Evolutionary conservation across 768 basidiomycete genomes (phyloP), one percentile per base, ranked within the genome.

Genomic region (Leccinum boreale): DNA sequence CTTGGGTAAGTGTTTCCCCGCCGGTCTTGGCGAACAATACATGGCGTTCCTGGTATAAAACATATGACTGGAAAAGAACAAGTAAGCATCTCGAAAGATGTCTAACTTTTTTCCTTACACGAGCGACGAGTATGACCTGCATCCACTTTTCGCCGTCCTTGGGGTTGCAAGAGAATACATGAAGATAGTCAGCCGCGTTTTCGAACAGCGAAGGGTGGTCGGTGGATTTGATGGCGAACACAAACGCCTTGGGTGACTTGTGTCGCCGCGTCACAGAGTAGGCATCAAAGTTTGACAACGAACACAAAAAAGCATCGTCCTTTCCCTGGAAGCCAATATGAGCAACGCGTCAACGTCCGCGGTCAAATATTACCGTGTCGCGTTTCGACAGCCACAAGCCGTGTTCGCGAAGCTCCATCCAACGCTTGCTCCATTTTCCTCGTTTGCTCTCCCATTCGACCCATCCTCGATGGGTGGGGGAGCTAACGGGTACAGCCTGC

Each of bases 341-440:
- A 57, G 55, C 19, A 64, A 56, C 55, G 15, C 17, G 35, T 46
- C 54, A 24, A 33, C 36, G 17, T 47, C 28, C 33, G 12, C 9
- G 26, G 21, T 47, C 49, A 55, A 26, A 35, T 75, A 82, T 61
- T 63, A 94, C 94, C 68, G 84, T 88, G 55, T 97, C 93, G 17
- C 90, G 87, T 74, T 98, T 98, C 29, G 92, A 88, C 36, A 96
- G 69, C 81, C 87, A 96, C 54, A 98, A 68, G 58, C 84, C 83
- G 62, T 95, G 92, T 66, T 95, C 93, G 50, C 91, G 81, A 24
- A 97, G 81, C 65, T 87, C 85, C 68, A 99, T 78, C 85, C 87
- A 95, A 33, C 93, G 83, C 74, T 98, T 98, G 56, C 79, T 87
- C 97, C 96, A 99, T 73, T 97, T 97, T 35, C 94, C 94, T 58